Percentiles rank a stretch among this genome's conserved stretches.
Conservation (phyloP, 495 filamentous ascomycete species). For the Diplogelasinospora grovesii region DNA sequence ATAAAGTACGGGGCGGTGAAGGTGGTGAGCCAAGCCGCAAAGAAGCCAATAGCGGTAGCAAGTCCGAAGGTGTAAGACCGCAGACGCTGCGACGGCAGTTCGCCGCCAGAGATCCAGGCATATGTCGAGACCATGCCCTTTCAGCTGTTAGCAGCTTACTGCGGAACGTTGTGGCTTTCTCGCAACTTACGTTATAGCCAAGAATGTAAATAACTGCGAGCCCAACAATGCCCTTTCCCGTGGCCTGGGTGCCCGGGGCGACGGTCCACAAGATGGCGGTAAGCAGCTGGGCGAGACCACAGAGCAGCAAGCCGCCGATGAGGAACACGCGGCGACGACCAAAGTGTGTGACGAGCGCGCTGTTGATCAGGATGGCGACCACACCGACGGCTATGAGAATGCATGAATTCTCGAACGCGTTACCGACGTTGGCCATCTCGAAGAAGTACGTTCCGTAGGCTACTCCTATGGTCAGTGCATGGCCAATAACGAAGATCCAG, state of each 20-base stretch:
- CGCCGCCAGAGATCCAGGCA: slow-evolving; percentile 53
- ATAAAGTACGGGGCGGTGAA: slow-evolving; percentile 59
- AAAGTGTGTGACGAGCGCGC: slow-evolving; percentile 41
- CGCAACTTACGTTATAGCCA: slow-evolving; percentile 39
- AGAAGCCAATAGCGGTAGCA: slow-evolving; percentile 44
- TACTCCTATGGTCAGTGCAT: slow-evolving; percentile 14
- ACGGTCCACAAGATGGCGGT: slow-evolving; percentile 46
- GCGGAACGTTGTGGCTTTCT: not conserved
- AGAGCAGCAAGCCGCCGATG: slow-evolving; percentile 39
- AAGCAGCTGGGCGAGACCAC: slow-evolving; percentile 44
- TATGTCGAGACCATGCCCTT: slow-evolving; percentile 42
- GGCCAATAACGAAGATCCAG: no score
- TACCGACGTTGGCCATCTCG: slow-evolving; percentile 50
- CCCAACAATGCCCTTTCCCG: slow-evolving; percentile 46
- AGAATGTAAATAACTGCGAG: slow-evolving; percentile 47
- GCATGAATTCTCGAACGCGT: slow-evolving; percentile 50
- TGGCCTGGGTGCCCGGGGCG: slow-evolving; percentile 36
- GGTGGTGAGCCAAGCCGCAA: slow-evolving; percentile 49
- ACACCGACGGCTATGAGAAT: slow-evolving; percentile 47
- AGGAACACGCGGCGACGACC: slow-evolving; percentile 49
- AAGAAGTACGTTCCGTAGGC: slow-evolving; percentile 59
- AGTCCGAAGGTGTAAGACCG: slow-evolving; percentile 49
- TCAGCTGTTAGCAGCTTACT: not conserved
- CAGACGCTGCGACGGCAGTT: slow-evolving; percentile 46
- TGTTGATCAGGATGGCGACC: slow-evolving; percentile 45